A percentile compares a stretch with the other conserved stretches of the same genome.
Evolutionary conservation across 2,329 filamentous ascomycete genomes (phyloP).

Genomic region (Cladobotryum protrusum): DNA sequence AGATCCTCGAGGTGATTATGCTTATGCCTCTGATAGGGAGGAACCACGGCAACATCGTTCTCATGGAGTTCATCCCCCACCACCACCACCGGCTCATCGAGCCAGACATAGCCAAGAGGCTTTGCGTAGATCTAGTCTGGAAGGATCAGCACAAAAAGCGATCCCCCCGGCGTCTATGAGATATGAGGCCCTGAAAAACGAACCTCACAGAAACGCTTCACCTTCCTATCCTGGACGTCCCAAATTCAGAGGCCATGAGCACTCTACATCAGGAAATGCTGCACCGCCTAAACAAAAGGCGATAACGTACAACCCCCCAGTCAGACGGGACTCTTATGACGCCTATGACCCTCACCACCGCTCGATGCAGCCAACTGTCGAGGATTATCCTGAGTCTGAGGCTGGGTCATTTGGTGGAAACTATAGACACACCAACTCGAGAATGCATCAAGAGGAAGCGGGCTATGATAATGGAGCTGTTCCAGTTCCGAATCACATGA

Average conservation of each 20-base stretch:
- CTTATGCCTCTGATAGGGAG: constrained; percentile 22
- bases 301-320: constrained; percentile 17
- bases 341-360: constrained; percentile 40
- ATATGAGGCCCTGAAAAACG: constrained; percentile 51
- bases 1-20: constrained; percentile 28
- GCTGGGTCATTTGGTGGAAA: constrained; percentile 21
- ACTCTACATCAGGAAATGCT: constrained; percentile 31
- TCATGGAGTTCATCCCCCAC: constrained; percentile 37
- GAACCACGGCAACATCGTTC: constrained; percentile 29
- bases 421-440: constrained; percentile 18
- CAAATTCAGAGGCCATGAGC: constrained; percentile 46
- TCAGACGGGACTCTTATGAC: constrained; percentile 47
- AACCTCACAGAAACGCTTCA: constrained; percentile 49
- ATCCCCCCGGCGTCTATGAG: constrained; percentile 48
- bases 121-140: constrained; percentile 34
- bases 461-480: constrained; percentile 35
- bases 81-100: constrained; percentile 52
- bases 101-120: constrained; percentile 41
- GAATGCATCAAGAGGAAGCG: constrained; percentile 28
- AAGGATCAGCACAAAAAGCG: constrained; percentile 36
- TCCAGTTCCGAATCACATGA: constrained; percentile 41
- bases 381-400: constrained; percentile 55
- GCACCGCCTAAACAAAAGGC: constrained; percentile 2
- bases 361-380: constrained; percentile 56
- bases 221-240: constrained; percentile 48